These are phyloP conservation scores for Aspergillus chevalieri DNA, from an alignment of 2,329 filamentous ascomycete genomes.

Conservation along the genomic window DNA sequence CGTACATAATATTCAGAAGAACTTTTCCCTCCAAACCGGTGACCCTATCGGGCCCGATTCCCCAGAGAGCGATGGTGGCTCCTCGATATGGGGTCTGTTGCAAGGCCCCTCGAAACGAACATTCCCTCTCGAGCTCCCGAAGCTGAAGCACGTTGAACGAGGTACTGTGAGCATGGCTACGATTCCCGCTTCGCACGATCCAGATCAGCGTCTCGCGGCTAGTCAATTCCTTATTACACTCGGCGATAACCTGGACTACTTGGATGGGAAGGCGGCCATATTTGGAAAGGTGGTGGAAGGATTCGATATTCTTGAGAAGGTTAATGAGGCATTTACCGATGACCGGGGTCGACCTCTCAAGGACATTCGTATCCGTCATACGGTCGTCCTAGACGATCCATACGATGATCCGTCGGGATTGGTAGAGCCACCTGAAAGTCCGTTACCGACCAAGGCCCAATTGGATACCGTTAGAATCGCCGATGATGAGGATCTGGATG, in stretches of 20 bases:
- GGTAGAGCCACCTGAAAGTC: constrained; percentile 70
- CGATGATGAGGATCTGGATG: constrained; percentile 76
- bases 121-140: constrained; percentile 79
- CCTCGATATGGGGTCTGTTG: constrained; percentile 83
- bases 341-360: constrained; percentile 80
- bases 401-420: constrained; percentile 76
- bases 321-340: constrained; percentile 85
- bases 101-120: constrained; percentile 65
- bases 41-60: constrained; percentile 86
- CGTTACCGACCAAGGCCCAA: constrained; percentile 74
- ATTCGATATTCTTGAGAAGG: constrained; percentile 87
- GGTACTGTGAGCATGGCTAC: constrained; percentile 99
- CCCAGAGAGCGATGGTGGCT: constrained; percentile 80
- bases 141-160: constrained; percentile 79
- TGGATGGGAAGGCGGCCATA: constrained; percentile 89
- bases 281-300: constrained; percentile 96
- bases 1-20: constrained; percentile 83
- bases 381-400: constrained; percentile 84
- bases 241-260: constrained; percentile 78
- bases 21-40: constrained; percentile 94
- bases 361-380: constrained; percentile 92
- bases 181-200: constrained; percentile 65
- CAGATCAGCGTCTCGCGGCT: constrained; percentile 73
- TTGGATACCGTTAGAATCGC: constrained; percentile 86
- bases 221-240: constrained; percentile 94